Percentiles rank a stretch among this genome's conserved stretches.
Evolutionary conservation across 2,329 filamentous ascomycete genomes (phyloP).

Genomic region (Fusarium algeriense): DNA sequence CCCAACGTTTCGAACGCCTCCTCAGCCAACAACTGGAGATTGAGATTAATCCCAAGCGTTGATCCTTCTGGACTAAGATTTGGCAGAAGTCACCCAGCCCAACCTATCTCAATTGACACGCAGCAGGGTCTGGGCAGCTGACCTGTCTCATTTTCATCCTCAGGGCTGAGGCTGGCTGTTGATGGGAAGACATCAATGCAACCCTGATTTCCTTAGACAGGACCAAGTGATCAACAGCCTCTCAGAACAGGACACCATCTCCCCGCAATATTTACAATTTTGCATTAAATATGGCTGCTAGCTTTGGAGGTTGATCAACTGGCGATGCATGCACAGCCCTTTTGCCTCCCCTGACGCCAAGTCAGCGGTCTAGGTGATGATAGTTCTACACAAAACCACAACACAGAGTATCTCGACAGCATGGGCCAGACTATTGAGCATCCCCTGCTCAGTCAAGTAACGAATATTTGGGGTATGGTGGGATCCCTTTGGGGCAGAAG

Average conservation of each 20-base stretch:
- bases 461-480: conserved; percentile 12
- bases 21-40: conserved; percentile 39
- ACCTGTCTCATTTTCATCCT: conserved; percentile 31
- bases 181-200: conserved; percentile 20
- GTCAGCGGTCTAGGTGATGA: conserved; percentile 12
- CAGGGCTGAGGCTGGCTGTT: conserved; percentile 32
- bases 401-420: conserved; percentile 6
- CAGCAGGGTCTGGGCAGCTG: conserved; percentile 36
- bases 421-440: conserved; percentile 20
- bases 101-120: conserved; percentile 22
- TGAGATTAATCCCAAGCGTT: conserved; percentile 26
- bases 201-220: conserved; percentile 8
- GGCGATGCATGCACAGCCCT: conserved; percentile 35
- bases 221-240: conserved; percentile 24
- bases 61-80: conserved; percentile 10
- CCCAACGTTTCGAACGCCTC: conserved; percentile 44
- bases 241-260: conserved; percentile 9
- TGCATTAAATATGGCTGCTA: conserved; percentile 15
- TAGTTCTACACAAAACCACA: not conserved
- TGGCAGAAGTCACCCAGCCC: conserved; percentile 22
- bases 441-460: conserved; percentile 6
- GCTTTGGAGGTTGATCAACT: conserved; percentile 28
- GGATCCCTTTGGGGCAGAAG: not conserved
- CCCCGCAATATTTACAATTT: conserved; percentile 1
- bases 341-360: conserved; percentile 31